Evolutionary conservation across 2,329 filamentous ascomycete species (phyloP).

Genomic region (Drechslerella coelobrocha): DNA sequence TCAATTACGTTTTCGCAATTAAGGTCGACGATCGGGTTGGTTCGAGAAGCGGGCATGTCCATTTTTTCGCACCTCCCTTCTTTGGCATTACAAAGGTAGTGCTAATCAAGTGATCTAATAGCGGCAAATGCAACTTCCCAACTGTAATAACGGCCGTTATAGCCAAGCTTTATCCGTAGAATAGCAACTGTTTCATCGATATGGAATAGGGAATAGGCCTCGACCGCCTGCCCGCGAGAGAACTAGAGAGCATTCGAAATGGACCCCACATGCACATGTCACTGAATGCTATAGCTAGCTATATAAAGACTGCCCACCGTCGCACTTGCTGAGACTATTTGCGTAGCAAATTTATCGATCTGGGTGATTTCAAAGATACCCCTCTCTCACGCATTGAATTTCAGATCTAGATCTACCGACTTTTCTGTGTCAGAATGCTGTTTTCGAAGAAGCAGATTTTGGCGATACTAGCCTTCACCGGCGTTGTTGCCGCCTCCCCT

Average conservation of each 20-base stretch:
- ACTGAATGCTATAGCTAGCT: too few relatives aligned
- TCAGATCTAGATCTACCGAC: slow-evolving; percentile 1
- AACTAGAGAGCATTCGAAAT: too few relatives aligned
- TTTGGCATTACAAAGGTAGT: slow-evolving; percentile 21
- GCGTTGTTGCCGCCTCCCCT: slow-evolving; percentile 40
- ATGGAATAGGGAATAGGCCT: background rate
- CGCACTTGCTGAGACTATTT: too few relatives aligned
- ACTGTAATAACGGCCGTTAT: slow-evolving; percentile 28
- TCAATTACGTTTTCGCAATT: too few relatives aligned
- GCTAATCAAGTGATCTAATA: slow-evolving; percentile 33
- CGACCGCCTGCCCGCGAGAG: too few relatives aligned
- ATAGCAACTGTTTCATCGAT: slow-evolving; percentile 16
- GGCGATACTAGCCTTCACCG: slow-evolving; percentile 36
- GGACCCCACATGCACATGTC: too few relatives aligned
- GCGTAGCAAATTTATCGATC: too few relatives aligned
- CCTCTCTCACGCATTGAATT: slow-evolving; percentile 4
- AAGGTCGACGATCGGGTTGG: too few relatives aligned
- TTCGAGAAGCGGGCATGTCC: too few relatives aligned
- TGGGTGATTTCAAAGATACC: too few relatives aligned
- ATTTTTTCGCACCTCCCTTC: slow-evolving; percentile 38
- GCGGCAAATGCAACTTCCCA: slow-evolving; percentile 42
- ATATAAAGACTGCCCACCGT: slow-evolving; percentile 26
- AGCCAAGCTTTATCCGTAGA: slow-evolving; percentile 16
- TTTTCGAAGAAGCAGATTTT: slow-evolving; percentile 43
- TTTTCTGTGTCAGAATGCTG: slow-evolving; percentile 24